Percentiles rank a stretch among this genome's conserved stretches.
These are phyloP conservation scores for Chalciporus sp. DNA, from an alignment of 1,284 basidiomycete species.

Conservation along the genomic window DNA sequence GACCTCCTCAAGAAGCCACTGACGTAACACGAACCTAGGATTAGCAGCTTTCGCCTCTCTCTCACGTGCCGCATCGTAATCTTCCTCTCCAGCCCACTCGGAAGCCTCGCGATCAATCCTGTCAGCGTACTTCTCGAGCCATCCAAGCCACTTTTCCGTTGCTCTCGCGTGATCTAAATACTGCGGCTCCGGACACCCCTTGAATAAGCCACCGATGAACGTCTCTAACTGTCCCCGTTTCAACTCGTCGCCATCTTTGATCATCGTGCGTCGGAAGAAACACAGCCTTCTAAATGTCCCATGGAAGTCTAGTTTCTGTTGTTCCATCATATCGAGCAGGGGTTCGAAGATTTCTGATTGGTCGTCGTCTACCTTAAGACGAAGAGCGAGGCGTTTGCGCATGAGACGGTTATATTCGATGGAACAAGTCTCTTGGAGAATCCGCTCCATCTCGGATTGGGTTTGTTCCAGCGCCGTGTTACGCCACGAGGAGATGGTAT, in stretches of 20 bases:
- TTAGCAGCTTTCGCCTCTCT: constrained; percentile 59
- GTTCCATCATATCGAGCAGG: constrained; percentile 70
- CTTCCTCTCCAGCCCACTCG: constrained; percentile 37
- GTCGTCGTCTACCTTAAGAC: constrained; percentile 55
- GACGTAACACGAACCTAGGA: constrained; percentile 87
- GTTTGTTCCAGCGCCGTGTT: constrained; percentile 52
- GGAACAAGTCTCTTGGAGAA: constrained; percentile 57
- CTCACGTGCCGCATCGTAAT: constrained; percentile 45
- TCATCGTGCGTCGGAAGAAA: constrained; percentile 59
- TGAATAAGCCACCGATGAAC: constrained; percentile 56
- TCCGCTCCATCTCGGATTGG: constrained; percentile 59
- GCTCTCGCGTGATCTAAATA: constrained; percentile 46
- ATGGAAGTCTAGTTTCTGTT: constrained; percentile 81
- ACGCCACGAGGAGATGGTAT: constrained; percentile 65
- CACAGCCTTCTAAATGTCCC: constrained; percentile 74
- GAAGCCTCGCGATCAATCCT: constrained; percentile 63
- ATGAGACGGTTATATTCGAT: constrained; percentile 66
- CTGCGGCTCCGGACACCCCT: constrained; percentile 46
- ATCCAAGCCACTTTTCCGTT: constrained; percentile 54
- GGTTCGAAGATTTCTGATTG: constrained; percentile 61
- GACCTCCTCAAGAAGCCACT: constrained; percentile 92
- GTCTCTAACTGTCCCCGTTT: constrained; percentile 35
- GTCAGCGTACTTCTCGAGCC: constrained; percentile 69
- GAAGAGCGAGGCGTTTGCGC: constrained; percentile 79
- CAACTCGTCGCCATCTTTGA: constrained; percentile 26